Percentiles rank a stretch among this genome's conserved stretches.
These are phyloP conservation scores for Luffa acutangula DNA, from an alignment of 306 rosid genomes.

Conservation along the genomic window DNA sequence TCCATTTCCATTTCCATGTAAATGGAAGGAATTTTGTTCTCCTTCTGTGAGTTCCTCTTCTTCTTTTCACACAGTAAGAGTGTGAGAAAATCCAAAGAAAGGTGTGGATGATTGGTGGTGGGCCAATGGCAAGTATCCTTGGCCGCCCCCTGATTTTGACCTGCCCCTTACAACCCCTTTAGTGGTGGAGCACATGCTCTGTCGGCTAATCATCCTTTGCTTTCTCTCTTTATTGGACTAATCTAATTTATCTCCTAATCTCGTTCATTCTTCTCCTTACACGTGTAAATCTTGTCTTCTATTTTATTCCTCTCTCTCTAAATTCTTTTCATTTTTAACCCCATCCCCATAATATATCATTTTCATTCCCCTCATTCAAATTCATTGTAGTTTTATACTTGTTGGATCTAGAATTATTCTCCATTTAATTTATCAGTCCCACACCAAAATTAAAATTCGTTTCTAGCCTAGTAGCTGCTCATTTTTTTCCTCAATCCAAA, in stretches of 20 bases:
- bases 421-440: too few relatives aligned
- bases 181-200: conserved; percentile 9
- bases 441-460: too few relatives aligned
- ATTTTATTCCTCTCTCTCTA: neutral
- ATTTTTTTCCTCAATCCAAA: too few relatives aligned
- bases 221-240: neutral
- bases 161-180: neutral
- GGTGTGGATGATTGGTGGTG: neutral
- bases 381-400: too few relatives aligned
- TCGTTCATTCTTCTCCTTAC: neutral
- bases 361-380: too few relatives aligned
- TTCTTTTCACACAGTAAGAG: neutral
- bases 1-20: neutral
- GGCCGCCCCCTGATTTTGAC: conserved; percentile 7
- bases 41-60: neutral
- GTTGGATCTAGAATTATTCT: too few relatives aligned
- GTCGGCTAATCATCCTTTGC: conserved; percentile 10
- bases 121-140: neutral
- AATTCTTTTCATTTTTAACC: neutral
- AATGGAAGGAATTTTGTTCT: neutral
- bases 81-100: neutral
- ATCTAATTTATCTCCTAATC: neutral
- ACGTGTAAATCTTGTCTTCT: neutral
- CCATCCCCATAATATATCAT: neutral
- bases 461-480: too few relatives aligned